Base-by-base conservation (phyloP, 306 rosid genomes). In the Citrullus colocynthis region DNA sequence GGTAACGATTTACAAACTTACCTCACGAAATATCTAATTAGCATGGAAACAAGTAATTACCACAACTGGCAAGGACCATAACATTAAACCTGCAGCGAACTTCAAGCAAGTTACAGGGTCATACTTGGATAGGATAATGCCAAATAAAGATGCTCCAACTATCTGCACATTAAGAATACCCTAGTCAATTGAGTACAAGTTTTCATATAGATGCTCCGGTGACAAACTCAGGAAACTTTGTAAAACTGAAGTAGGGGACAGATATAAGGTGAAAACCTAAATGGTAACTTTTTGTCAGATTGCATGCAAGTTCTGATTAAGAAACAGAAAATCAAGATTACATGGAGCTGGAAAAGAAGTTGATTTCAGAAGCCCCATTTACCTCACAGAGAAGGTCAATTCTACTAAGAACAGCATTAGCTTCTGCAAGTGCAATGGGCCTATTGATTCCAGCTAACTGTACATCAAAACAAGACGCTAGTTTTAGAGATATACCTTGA, bases 361-460 rank as follows among this genome's bases (percentile, higher is more conserved):
- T 24, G 51, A 37, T 2, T 61, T 61, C 42, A 65, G 76, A 79
- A 73, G 13, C 57, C 57, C 65, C 60, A 85, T 78, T 49, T 85
- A 96, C 99, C 97, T 96, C 97, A 79, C 96, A 92, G 52, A 95
- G 81, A 79, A 96, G 98, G 85, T 96, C 98, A 60, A 91, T 96
- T 86, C 97, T 90, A 85, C 86, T 91, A 36, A 95, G 91, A 84
- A 87, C 71, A 58, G 99, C 98, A 88, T 92, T 96, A 84, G 93
- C 98, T 62, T 92, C 89, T 4, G 97, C 96, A 74, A 96, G 96
- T 36, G 99, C 99, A 71, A 96, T 80, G 20, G 99, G 97, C 86
- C 98, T 85, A 82, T 91, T 96, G 56, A 96, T 86, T 85, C 99
- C 98, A 42, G 98, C 97, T 78, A 92, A 82, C 98, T 96, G 92